Percentiles rank a stretch among this genome's conserved stretches.
Conservation (phyloP, 495 filamentous ascomycete genomes). For the Penicillium taxi region DNA sequence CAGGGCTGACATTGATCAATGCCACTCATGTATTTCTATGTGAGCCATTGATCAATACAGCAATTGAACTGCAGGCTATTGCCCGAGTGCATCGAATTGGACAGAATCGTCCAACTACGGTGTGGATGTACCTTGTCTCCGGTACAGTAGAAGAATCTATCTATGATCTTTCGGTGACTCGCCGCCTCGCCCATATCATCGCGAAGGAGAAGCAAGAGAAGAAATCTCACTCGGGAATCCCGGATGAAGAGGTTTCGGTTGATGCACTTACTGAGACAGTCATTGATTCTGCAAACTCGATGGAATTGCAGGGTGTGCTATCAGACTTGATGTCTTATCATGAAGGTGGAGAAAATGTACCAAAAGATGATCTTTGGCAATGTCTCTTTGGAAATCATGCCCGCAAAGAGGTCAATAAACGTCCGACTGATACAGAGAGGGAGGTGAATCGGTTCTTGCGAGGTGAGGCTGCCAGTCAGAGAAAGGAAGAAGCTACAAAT, state of each 20-base stretch:
- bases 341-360: conserved; percentile 71
- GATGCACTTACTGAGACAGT: conserved; percentile 46
- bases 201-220: conserved; percentile 29
- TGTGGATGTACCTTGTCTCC: conserved; percentile 88
- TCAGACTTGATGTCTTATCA: conserved; percentile 61
- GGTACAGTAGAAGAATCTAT: conserved; percentile 88
- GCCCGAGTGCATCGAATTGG: conserved; percentile 92
- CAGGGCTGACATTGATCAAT: conserved; percentile 82
- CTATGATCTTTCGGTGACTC: conserved; percentile 70
- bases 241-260: conserved; percentile 16
- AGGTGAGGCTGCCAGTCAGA: conserved; percentile 40
- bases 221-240: conserved; percentile 10
- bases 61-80: conserved; percentile 88
- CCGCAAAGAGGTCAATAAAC: conserved; percentile 14
- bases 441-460: conserved; percentile 40
- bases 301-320: conserved; percentile 68
- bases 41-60: conserved; percentile 86
- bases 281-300: conserved; percentile 73
- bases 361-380: conserved; percentile 74
- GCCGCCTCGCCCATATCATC: conserved; percentile 69
- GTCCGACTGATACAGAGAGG: conserved; percentile 22
- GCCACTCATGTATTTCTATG: conserved; percentile 92
- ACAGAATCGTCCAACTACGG: conserved; percentile 77
- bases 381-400: conserved; percentile 65
- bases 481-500: conserved; percentile 9